Evolutionary conservation across 495 filamentous ascomycete genomes (phyloP).

Genomic region (Penicillium dipodomyicola): DNA sequence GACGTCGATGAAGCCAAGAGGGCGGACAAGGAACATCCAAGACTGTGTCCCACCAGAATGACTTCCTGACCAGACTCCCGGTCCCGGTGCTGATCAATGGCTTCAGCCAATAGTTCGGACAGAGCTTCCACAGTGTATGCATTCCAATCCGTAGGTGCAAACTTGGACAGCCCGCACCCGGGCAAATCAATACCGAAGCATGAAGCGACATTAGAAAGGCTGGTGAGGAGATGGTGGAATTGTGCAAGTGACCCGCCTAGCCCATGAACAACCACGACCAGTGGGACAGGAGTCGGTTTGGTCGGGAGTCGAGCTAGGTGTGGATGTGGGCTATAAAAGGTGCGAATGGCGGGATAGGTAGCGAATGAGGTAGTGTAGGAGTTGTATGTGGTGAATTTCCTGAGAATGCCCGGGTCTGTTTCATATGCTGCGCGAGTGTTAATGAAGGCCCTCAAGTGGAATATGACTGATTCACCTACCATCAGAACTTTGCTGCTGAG

Average conservation of each 20-base stretch:
- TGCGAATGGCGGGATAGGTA: constrained; percentile 73
- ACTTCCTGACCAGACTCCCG: constrained; percentile 66
- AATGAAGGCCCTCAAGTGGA: background rate
- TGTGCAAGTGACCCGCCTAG: constrained; percentile 87
- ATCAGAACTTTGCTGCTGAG: constrained; percentile 32
- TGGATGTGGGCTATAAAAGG: constrained; percentile 79
- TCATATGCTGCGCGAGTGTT: constrained; percentile 29
- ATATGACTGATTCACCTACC: constrained; percentile 24
- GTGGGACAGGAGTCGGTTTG: constrained; percentile 68
- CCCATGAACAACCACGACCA: constrained; percentile 89
- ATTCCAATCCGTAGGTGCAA: constrained; percentile 66
- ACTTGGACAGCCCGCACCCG: constrained; percentile 78
- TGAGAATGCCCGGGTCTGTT: constrained; percentile 73
- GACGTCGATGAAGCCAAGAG: constrained; percentile 65
- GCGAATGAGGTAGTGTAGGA: constrained; percentile 67
- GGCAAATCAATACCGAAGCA: constrained; percentile 89
- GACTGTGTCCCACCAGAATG: constrained; percentile 81
- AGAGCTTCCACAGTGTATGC: constrained; percentile 78
- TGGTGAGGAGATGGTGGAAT: constrained; percentile 78
- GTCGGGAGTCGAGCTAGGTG: constrained; percentile 74
- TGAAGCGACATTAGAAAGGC: constrained; percentile 79
- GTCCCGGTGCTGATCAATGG: constrained; percentile 70
- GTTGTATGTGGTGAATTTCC: constrained; percentile 68
- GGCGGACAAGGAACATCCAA: constrained; percentile 79
- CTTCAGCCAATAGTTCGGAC: constrained; percentile 65